Evolutionary conservation across 164 flowering plant species (phyloP).

Genomic region (Akebia trifoliata): DNA sequence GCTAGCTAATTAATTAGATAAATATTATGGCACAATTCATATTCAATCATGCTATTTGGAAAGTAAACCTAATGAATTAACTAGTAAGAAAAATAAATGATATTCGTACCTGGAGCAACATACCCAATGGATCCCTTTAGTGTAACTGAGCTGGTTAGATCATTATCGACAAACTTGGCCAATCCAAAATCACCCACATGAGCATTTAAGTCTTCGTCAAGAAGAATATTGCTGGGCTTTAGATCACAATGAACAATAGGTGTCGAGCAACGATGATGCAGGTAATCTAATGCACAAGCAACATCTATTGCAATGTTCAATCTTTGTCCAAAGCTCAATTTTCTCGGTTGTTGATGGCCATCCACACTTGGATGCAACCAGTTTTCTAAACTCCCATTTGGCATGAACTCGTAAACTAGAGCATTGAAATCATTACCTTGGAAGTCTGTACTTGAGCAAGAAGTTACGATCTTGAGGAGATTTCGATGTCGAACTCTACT

Average conservation of each 20-base stretch:
- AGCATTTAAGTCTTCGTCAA: background rate
- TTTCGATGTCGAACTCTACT: background rate
- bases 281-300: slow-evolving; percentile 3
- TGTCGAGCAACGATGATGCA: background rate
- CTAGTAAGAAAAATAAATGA: no score
- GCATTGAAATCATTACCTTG: slow-evolving; percentile 1
- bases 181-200: background rate
- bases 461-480: background rate
- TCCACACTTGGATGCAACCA: background rate
- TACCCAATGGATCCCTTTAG: background rate
- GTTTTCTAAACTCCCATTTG: background rate
- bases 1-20: no score
- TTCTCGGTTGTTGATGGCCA: background rate
- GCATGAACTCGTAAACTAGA: background rate
- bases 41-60: no score
- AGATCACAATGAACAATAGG: slow-evolving; percentile 6
- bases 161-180: background rate
- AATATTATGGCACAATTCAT: no score
- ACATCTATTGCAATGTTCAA: background rate
- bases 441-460: background rate
- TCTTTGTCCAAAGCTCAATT: background rate
- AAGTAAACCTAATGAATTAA: no score
- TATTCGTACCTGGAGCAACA: slow-evolving; percentile 3
- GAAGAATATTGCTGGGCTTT: slow-evolving; percentile 1
- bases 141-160: background rate